Evolutionary conservation across 2,329 filamentous ascomycete species (phyloP), one percentile per base, ranked within the genome.

Genomic region (Fusarium algeriense): DNA sequence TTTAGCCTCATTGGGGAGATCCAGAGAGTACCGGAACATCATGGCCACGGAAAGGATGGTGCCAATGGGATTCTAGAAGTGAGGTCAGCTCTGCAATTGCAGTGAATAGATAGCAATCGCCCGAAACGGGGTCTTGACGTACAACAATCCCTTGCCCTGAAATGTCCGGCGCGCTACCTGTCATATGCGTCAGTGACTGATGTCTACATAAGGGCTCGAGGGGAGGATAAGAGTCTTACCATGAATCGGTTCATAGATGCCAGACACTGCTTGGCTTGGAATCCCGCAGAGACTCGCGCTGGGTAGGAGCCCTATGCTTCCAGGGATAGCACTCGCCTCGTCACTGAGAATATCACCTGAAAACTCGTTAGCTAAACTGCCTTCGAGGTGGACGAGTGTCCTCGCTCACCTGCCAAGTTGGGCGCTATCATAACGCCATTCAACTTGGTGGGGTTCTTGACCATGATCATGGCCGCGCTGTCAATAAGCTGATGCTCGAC

Each of bases 201-300:
- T 37, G 26, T 26, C 6, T 26, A 9, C 14, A 38, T 12, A 15
- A 26, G 20, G 32, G n/a, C 32, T 50, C 9, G 32, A 50, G 30
- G n/a, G 28, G 26, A 19, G 44, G 8, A 32, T 23, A 50, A 11
- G 19, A 40, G 13, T 44, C 84, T 67, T 85, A 94, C 93, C 95
- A 81, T 99, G 95, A 76, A 99, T 98, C 30, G 95, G 95, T 87
- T 98, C 95, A 81, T 97, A 99, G 78, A 98, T 97, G 76, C 94
- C 95, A 80, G 97, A 97, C 79, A 95, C 93, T 80, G 89, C 91
- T 76, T 86, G 88, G 86, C 94, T 93, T 0, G 95, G 95, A 66
- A 97, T 90, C 43, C 93, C 93, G 73, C 91, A 92, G 80, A 98
- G 84, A 82, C 92, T 96, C 15, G 95, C 95, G 80, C 92, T 95